Percentiles rank a stretch among this genome's conserved stretches.
Evolutionary conservation across 768 basidiomycete genomes (phyloP).

Genomic region (Suillus subluteus): DNA sequence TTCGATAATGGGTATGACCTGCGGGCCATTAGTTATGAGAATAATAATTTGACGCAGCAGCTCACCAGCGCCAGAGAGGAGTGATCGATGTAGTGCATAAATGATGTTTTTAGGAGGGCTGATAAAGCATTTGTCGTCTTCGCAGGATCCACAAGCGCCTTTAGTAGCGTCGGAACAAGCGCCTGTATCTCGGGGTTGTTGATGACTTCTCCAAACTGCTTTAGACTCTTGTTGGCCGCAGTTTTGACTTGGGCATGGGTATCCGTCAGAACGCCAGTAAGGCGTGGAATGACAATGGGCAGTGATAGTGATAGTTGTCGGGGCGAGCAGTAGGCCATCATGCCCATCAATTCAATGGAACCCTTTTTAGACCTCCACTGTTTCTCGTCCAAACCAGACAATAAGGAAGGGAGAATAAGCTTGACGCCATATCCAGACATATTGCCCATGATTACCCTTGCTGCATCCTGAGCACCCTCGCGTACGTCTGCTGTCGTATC

Average conservation of each 20-base stretch:
- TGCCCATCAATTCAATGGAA: constrained; percentile 93
- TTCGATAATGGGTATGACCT: constrained; percentile 96
- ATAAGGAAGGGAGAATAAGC: constrained; percentile 85
- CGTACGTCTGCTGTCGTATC: constrained; percentile 87
- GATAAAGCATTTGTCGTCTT: constrained; percentile 86
- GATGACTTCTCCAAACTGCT: constrained; percentile 98
- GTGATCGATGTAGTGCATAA: constrained; percentile 97
- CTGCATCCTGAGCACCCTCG: constrained; percentile 90
- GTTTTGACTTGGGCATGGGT: constrained; percentile 95
- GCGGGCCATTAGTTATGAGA: constrained; percentile 5
- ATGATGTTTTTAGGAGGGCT: constrained; percentile 90
- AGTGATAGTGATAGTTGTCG: constrained; percentile 92
- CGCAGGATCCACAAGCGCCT: constrained; percentile 92
- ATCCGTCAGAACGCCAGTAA: constrained; percentile 94
- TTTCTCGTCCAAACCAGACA: constrained; percentile 93
- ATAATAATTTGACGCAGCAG: constrained; percentile 13
- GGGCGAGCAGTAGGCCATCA: constrained; percentile 99
- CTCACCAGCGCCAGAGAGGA: constrained; percentile 91
- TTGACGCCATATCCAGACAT: constrained; percentile 96
- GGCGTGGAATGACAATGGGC: constrained; percentile 94
- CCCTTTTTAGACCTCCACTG: constrained; percentile 99
- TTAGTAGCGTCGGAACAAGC: constrained; percentile 86
- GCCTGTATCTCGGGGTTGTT: constrained; percentile 96
- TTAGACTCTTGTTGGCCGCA: constrained; percentile 93
- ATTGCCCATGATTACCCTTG: constrained; percentile 92